Evolutionary conservation across 2,329 filamentous ascomycete genomes (phyloP), one percentile per base, ranked within the genome.

Genomic region (Xylariales sp.): DNA sequence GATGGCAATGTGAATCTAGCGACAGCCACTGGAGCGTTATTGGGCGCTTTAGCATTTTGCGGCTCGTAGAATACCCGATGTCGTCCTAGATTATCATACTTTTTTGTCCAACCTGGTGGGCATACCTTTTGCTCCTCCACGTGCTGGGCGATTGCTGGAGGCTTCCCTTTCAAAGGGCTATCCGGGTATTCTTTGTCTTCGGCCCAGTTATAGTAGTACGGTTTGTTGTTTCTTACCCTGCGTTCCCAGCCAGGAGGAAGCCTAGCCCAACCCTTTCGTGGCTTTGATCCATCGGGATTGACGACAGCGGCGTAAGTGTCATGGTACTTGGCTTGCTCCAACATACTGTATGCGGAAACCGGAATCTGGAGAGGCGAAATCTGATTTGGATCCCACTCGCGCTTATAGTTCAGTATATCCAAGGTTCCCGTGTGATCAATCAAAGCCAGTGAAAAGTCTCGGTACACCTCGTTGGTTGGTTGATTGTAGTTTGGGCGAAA

Each of bases 41-140:
- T 40, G 16, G 8, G 14, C 7, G 28, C 28, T 30, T 30, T 30
- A 15, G 10, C 10, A 10, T 30, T 30, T 7, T 30, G 11, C 7
- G 28, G 28, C 28, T 10, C 28, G 18, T 42, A 44, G 6, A 35
- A 20, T 16, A 48, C 24, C 3, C 17, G 13, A 7, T 32, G 25
- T 19, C 43, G 29, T 7, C 43, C 43, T 20, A 46, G 11, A 25
- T 44, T 44, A 36, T 46, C 38, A 43, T 43, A 46, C 5, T 14
- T 41, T 23, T 43, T 47, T 8, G 27, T 33, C 29, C 43, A 46
- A 4, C 43, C 41, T 4, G 31, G 18, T 2, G 41, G 41, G 7
- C 31, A 37, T 10, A 18, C 33, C 28, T 37, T 37, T 14, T 37
- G 37, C 17, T 30, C 24, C 7, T 10, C 7, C 7, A 30, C 11